Conservation (phyloP, 2,329 filamentous ascomycete genomes). For the Colletotrichum sublineola region DNA sequence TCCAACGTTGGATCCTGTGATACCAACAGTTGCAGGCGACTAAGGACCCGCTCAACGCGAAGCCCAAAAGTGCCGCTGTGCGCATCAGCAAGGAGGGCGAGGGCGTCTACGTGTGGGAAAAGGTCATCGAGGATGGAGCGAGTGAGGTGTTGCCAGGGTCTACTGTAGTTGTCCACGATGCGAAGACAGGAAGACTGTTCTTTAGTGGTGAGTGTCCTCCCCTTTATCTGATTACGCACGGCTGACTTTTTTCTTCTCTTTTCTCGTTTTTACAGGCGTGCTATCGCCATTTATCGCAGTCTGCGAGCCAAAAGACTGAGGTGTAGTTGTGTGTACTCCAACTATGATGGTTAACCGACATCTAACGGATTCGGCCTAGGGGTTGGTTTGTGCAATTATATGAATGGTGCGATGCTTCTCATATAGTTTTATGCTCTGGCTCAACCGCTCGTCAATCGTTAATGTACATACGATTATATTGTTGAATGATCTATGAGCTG, state of each 20-base stretch:
- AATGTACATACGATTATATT: too few relatives aligned
- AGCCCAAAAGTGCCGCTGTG: conserved; percentile 42
- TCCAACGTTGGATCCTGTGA: too few relatives aligned
- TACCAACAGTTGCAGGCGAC: conserved; percentile 34
- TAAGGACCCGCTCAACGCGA: conserved; percentile 43
- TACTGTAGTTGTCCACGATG: conserved; percentile 48
- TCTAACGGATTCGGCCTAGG: neutral
- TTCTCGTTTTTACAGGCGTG: conserved; percentile 36
- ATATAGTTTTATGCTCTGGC: too few relatives aligned
- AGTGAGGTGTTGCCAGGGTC: conserved; percentile 46
- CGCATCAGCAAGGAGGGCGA: conserved; percentile 43
- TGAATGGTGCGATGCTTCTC: neutral
- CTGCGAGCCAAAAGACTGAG: conserved; percentile 41
- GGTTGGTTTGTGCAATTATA: neutral
- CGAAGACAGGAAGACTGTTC: conserved; percentile 48
- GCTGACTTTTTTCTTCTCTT: neutral
- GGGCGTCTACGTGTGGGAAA: conserved; percentile 44
- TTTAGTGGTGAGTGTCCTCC: conserved; percentile 44
- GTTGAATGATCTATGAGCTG: neutral
- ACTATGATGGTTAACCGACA: neutral
- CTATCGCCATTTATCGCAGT: conserved; percentile 45
- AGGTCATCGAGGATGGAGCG: conserved; percentile 47
- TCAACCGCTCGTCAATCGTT: neutral
- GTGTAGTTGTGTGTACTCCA: too few relatives aligned
- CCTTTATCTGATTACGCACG: too few relatives aligned